Evolutionary conservation across 164 flowering plant species (phyloP), one percentile per base, ranked within the genome.

Genomic region (Vitis rupestris): DNA sequence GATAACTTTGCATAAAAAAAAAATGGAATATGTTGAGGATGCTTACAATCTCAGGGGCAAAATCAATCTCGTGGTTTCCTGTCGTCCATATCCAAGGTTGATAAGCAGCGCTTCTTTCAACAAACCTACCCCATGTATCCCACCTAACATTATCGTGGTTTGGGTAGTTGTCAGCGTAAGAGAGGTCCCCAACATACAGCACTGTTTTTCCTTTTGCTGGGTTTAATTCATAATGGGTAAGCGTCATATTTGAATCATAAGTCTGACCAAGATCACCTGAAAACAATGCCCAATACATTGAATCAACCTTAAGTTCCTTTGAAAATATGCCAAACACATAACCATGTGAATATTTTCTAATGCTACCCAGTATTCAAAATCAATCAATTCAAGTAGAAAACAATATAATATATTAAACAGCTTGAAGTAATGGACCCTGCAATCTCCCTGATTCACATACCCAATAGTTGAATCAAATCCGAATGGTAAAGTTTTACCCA

Each of bases 21-120:
- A 37, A 37, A 37, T 37, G 44, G 44, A 37, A 37, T 37, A 37
- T 37, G 4, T 37, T 37, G 44, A 6, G 44, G 44, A 56, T 1
- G 69, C 87, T 81, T 72, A 86, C 90, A 49, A 88, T 74, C 68
- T 83, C 85, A 2, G 92, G 92, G 65, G 69, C 83, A 71, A 79
- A 86, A 76, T 88, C 92, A 0, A 88, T 30, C 64, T 88, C 92
- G 58, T 88, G 92, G 76, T 88, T 88, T 48, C 92, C 92, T 12
- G 82, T 86, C 3, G 90, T 84, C 90, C 90, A 86, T 47, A 88
- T 88, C 92, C 92, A 87, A 16, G 91, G 89, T 61, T 85, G 90
- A 79, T 88, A 86, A 50, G 92, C 92, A 23, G 52, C 75, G 67
- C 84, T 83, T 76, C 90, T 79, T 70, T 88, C 92, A 6, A 72